Evolutionary conservation across 148 eudicot genomes (phyloP).

Genomic region (Fagopyrum homotropicum): DNA sequence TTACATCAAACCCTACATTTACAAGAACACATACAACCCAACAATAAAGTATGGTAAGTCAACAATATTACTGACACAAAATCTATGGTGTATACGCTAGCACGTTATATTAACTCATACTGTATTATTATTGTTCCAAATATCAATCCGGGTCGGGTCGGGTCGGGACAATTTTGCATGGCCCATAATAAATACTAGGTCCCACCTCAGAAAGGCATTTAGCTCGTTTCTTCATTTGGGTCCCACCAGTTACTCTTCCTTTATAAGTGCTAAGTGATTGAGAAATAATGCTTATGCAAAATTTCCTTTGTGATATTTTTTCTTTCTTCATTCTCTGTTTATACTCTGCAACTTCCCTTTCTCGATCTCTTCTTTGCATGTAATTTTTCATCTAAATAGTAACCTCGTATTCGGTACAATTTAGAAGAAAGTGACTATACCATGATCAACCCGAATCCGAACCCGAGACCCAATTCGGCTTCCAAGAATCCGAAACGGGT

Average conservation of each 20-base stretch:
- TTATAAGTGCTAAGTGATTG: neutral
- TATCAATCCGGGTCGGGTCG: neutral
- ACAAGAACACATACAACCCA: neutral
- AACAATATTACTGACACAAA: neutral
- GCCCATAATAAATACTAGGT: neutral
- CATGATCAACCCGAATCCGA: neutral
- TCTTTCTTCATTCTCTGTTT: neutral
- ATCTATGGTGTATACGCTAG: neutral
- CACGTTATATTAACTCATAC: neutral
- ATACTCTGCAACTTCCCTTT: neutral
- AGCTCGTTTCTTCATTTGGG: neutral
- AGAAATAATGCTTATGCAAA: neutral
- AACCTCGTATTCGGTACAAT: too few relatives aligned
- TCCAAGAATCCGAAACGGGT: neutral
- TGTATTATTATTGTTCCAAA: neutral
- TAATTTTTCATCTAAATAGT: too few relatives aligned
- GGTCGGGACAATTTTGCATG: neutral
- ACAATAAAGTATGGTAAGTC: constrained; percentile 1
- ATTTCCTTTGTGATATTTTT: neutral
- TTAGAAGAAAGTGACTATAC: too few relatives aligned
- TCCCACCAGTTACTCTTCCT: neutral
- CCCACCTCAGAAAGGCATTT: constrained; percentile 1
- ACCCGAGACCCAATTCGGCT: neutral
- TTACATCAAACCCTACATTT: too few relatives aligned
- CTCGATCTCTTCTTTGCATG: neutral